These are phyloP conservation scores for Cordia subcordata DNA, from an alignment of 257 asterid species.

Conservation along the genomic window DNA sequence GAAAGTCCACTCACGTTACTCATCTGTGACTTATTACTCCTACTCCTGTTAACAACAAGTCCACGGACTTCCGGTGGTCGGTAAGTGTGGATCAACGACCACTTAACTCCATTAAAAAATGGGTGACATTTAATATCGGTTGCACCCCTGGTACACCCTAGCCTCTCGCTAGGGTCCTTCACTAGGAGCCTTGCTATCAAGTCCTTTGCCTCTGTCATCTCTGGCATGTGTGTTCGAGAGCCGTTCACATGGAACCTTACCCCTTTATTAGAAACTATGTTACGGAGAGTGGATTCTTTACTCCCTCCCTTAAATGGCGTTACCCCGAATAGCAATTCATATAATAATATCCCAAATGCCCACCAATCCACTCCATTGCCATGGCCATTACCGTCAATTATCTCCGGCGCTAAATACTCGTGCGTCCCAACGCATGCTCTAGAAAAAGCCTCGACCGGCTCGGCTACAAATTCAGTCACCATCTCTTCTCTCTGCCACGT, in stretches of 20 bases:
- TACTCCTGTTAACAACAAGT: conserved; percentile 45
- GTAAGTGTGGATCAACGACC: conserved; percentile 81
- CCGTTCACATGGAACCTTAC: conserved; percentile 42
- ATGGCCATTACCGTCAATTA: conserved; percentile 66
- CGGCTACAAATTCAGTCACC: conserved; percentile 70
- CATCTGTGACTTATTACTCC: conserved; percentile 42
- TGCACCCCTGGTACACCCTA: conserved; percentile 83
- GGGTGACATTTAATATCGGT: conserved; percentile 93
- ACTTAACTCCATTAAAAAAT: conserved; percentile 74
- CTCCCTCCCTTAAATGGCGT: conserved; percentile 84
- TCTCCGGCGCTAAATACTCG: conserved; percentile 82
- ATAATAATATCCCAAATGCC: conserved; percentile 79
- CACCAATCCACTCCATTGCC: conserved; percentile 98
- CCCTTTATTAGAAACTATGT: conserved; percentile 68
- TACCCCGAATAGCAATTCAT: conserved; percentile 58
- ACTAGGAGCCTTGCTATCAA: conserved; percentile 66
- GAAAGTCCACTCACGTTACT: conserved; percentile 38
- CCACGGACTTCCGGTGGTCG: conserved; percentile 88
- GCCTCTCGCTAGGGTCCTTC: conserved; percentile 69
- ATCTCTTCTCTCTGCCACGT: conserved; percentile 29
- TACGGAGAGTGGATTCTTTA: conserved; percentile 87
- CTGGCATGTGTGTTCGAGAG: conserved; percentile 28
- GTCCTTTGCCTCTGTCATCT: conserved; percentile 52
- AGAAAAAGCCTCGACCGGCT: conserved; percentile 75
- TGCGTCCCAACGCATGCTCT: conserved; percentile 86